A percentile compares a stretch with the other conserved stretches of the same genome.
Evolutionary conservation across 1,284 basidiomycete genomes (phyloP).

Genomic region (Boletus hoseneyae): DNA sequence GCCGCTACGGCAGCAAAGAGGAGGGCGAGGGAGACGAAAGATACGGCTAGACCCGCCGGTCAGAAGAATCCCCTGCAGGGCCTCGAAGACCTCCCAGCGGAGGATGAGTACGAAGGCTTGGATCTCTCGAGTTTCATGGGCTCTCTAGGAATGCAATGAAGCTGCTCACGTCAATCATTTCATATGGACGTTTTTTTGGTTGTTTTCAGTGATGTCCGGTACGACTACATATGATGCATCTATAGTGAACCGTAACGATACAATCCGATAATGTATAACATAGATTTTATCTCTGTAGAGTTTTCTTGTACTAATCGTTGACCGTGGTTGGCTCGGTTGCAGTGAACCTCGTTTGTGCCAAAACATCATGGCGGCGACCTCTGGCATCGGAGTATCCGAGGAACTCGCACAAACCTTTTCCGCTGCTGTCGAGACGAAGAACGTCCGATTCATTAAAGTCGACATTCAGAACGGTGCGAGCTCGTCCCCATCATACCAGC

Average conservation of each 20-base stretch:
- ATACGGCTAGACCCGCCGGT: constrained; percentile 48
- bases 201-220: constrained; percentile 13
- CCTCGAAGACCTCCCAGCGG: constrained; percentile 83
- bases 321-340: no score
- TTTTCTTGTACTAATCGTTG: constrained; percentile 10
- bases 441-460: constrained; percentile 69
- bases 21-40: constrained; percentile 53
- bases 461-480: constrained; percentile 65
- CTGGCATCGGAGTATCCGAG: constrained; percentile 57
- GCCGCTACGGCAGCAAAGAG: constrained; percentile 49
- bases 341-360: no score
- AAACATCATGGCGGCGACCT: constrained; percentile 63
- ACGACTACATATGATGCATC: constrained; percentile 34
- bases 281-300: constrained; percentile 24
- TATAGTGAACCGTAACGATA: constrained; percentile 36
- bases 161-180: constrained; percentile 15
- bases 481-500: constrained; percentile 15
- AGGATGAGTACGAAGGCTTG: constrained; percentile 86
- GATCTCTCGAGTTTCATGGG: constrained; percentile 85
- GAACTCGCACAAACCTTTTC: constrained; percentile 56
- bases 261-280: constrained; percentile 33
- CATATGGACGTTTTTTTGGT: constrained; percentile 14
- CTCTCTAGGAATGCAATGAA: constrained; percentile 50
- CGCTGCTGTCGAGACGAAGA: constrained; percentile 46
- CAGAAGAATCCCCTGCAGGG: constrained; percentile 84